Percentiles rank a stretch among this genome's conserved stretches.
These are phyloP conservation scores for Globisporangium middletonii DNA, from an alignment of 352 stramenopile species.

Conservation along the genomic window DNA sequence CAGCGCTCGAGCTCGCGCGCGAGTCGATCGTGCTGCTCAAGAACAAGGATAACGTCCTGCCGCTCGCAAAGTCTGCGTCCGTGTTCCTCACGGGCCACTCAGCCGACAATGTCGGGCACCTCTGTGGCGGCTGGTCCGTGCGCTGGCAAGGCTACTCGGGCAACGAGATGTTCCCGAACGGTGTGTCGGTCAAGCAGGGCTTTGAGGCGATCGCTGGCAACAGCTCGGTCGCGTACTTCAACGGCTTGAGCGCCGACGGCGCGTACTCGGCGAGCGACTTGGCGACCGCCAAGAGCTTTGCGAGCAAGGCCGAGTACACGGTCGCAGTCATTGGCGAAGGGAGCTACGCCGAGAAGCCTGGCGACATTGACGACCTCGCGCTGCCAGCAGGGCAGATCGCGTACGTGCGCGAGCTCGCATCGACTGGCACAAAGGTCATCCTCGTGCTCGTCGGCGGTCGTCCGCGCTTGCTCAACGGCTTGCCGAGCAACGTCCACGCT, in stretches of 20 bases:
- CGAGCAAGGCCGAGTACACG: conserved; percentile 49
- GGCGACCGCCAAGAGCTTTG: conserved; percentile 42
- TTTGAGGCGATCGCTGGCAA: conserved; percentile 28
- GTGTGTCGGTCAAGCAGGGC: conserved; percentile 47
- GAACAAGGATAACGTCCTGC: conserved; percentile 63
- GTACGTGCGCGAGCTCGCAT: conserved; percentile 60
- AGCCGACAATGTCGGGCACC: conserved; percentile 57
- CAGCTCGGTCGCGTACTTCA: conserved; percentile 36
- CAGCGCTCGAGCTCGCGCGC: conserved; percentile 61
- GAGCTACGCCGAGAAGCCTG: conserved; percentile 79
- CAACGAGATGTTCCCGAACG: conserved; percentile 55
- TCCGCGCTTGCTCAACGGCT: conserved; percentile 67
- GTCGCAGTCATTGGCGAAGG: conserved; percentile 75
- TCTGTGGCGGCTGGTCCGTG: conserved; percentile 81
- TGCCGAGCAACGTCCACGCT: conserved; percentile 46
- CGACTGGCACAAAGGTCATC: conserved; percentile 70
- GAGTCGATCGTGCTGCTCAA: conserved; percentile 84
- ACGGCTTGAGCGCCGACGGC: conserved; percentile 50
- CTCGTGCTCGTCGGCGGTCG: conserved; percentile 74
- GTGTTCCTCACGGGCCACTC: conserved; percentile 71
- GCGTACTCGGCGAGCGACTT: conserved; percentile 40
- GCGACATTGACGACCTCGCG: conserved; percentile 76
- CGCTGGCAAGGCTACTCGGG: conserved; percentile 82
- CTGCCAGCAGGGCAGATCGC: conserved; percentile 59
- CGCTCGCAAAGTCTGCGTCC: conserved; percentile 21